Percentiles rank a stretch among this genome's conserved stretches.
phyloP scores from a whole-genome alignment of 2,329 filamentous ascomycete genomes.

The Colletotrichum costaricense region DNA sequence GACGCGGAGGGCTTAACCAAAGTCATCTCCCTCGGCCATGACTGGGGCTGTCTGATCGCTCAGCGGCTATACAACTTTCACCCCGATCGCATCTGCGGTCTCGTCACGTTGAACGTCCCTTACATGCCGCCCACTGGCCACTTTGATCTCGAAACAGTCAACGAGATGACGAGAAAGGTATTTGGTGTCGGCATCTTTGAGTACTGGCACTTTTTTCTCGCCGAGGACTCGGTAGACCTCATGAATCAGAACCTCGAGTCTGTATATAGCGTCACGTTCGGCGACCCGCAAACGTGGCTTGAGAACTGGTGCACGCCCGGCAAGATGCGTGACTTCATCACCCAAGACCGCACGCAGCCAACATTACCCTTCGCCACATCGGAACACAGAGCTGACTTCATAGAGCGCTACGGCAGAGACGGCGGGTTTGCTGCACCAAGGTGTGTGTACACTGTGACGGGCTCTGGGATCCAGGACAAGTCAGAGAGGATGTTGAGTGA shows the following conservation, averaged over 20 bases:
- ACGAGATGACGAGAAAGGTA: conserved; percentile 43
- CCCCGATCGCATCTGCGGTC: conserved; percentile 51
- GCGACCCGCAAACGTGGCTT: conserved; percentile 44
- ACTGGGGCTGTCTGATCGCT: conserved; percentile 57
- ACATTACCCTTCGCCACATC: conserved; percentile 42
- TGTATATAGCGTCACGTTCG: conserved; percentile 48
- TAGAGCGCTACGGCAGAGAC: conserved; percentile 39
- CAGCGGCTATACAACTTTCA: conserved; percentile 55
- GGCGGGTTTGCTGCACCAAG: conserved; percentile 42
- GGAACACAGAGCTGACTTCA: conserved; percentile 40
- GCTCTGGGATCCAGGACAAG: conserved; percentile 37
- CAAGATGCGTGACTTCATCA: conserved; percentile 45
- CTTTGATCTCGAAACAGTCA: conserved; percentile 51
- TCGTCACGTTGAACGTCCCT: conserved; percentile 54
- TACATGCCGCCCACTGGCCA: conserved; percentile 49
- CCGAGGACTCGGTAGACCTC: conserved; percentile 50
- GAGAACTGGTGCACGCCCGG: conserved; percentile 49
- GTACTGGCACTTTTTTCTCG: conserved; percentile 60
- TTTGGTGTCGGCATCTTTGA: conserved; percentile 51
- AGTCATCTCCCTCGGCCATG: conserved; percentile 58
- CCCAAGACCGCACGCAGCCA: conserved; percentile 37
- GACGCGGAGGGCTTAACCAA: conserved; percentile 47
- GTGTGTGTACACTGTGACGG: conserved; percentile 43
- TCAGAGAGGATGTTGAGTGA: conserved; percentile 36
- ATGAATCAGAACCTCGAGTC: conserved; percentile 51